Conservation (phyloP, 2,329 filamentous ascomycete genomes). For the Aspergillus eucalypticola region DNA sequence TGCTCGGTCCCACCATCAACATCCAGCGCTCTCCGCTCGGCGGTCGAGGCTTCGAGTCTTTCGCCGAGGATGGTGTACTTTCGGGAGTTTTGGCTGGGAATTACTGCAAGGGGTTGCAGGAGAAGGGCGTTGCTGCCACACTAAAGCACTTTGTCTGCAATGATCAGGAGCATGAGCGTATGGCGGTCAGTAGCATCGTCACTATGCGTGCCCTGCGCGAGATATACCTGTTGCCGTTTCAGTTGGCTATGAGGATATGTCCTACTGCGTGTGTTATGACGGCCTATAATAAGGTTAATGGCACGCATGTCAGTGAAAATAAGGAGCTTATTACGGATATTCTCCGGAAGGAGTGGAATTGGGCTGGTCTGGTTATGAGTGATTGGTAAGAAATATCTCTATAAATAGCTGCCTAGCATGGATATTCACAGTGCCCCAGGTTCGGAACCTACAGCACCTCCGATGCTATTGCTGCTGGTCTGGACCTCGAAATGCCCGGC, state of each 20-base stretch:
- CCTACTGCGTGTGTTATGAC: conserved; percentile 60
- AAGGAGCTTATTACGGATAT: conserved; percentile 45
- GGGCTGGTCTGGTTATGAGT: conserved; percentile 50
- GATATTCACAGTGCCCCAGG: conserved; percentile 25
- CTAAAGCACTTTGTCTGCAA: conserved; percentile 66
- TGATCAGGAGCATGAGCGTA: conserved; percentile 49
- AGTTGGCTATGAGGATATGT: conserved; percentile 59
- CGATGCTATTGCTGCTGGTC: conserved; percentile 47
- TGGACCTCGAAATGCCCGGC: conserved; percentile 52
- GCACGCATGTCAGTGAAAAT: conserved; percentile 48
- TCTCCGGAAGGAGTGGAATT: conserved; percentile 49
- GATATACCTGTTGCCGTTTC: conserved; percentile 65
- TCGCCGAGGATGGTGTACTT: conserved; percentile 77
- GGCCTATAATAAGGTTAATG: conserved; percentile 60
- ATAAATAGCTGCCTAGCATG: too few relatives aligned
- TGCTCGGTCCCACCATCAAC: conserved; percentile 77
- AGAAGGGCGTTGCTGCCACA: conserved; percentile 71
- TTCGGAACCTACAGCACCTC: conserved; percentile 50
- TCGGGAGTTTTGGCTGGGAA: conserved; percentile 72
- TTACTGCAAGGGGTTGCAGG: conserved; percentile 72
- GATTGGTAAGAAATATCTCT: conserved; percentile 39
- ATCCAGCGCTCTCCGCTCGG: conserved; percentile 80
- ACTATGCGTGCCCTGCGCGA: conserved; percentile 60
- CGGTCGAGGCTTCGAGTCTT: conserved; percentile 85
- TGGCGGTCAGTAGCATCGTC: conserved; percentile 45